These are phyloP conservation scores for Amanita fuliginea DNA, from an alignment of 768 basidiomycete species.

Conservation along the genomic window DNA sequence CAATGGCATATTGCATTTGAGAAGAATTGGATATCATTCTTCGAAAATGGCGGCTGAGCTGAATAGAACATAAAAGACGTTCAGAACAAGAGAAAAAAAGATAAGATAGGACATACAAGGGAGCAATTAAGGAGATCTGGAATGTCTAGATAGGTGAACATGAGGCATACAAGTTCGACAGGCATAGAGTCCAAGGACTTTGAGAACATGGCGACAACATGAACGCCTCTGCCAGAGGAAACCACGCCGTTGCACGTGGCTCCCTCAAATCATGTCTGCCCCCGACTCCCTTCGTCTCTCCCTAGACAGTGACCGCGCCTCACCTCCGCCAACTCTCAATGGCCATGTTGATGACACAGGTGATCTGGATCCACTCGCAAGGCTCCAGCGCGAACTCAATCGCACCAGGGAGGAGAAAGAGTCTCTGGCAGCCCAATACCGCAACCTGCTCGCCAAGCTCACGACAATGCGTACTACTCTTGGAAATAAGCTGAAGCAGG, in stretches of 20 bases:
- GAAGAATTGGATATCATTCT: slow-evolving; percentile 31
- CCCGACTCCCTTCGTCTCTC: slow-evolving; percentile 26
- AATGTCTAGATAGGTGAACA: slow-evolving; percentile 14
- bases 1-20: slow-evolving; percentile 35
- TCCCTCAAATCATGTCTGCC: not conserved
- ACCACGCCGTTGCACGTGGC: slow-evolving; percentile 7
- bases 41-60: slow-evolving; percentile 30
- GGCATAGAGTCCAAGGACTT: slow-evolving; percentile 10
- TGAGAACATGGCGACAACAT: not conserved
- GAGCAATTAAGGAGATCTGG: slow-evolving; percentile 13
- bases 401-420: slow-evolving; percentile 81
- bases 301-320: slow-evolving; percentile 33
- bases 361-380: slow-evolving; percentile 39
- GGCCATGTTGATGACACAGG: slow-evolving; percentile 24
- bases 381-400: slow-evolving; percentile 67
- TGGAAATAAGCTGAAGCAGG: slow-evolving; percentile 90
- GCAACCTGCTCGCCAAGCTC: slow-evolving; percentile 75
- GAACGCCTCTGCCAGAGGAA: not conserved
- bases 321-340: slow-evolving; percentile 20
- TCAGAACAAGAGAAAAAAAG: not conserved
- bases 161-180: slow-evolving; percentile 16
- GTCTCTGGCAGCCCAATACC: slow-evolving; percentile 74
- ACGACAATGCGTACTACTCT: slow-evolving; percentile 89
- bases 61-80: slow-evolving; percentile 3
- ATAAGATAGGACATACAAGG: slow-evolving; percentile 3